Base-by-base conservation (phyloP, 352 stramenopile genomes). In the Globisporangium spiculum region DNA sequence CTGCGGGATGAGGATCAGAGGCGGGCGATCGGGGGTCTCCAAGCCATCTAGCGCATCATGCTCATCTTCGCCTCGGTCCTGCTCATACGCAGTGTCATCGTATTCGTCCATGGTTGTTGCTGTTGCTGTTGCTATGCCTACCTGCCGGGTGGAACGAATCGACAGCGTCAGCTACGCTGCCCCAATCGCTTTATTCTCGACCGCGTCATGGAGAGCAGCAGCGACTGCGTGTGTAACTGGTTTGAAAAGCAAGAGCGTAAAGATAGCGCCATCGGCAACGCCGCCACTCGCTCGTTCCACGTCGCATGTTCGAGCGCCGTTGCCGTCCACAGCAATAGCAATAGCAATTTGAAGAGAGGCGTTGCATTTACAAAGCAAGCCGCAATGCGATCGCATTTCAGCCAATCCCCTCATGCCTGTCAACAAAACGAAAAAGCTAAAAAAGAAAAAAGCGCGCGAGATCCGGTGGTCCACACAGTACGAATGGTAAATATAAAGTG, bases 1-100 rank as follows among this genome's bases (percentile, higher is more conserved):
- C 27, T 41, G 7, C 2, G 66, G 66, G 53, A 71, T 66, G 24
- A 57, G 20, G 26, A 71, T 71, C 34, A 58, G 34, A 4, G 65
- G 65, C 4, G 48, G 65, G 4, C 48, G 26, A 24, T 69, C 55
- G 6, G 27, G 30, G 55, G 30, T 61, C 3, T 24, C 30, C 7
- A 20, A 22, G 8, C 27, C 18, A 58, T 32, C 38, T 1, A 14
- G 6, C 26, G 24, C 26, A 4, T 41, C 26, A 16, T 52, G 57
- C 8, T 58, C 27, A 18, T 46, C 41, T 12, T 65, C 16, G 6
- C 46, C 9, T 14, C 55, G 9, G 4, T 44, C 22, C 6, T 36
- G 9, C 14, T 59, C 14, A n/a, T 20, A 16, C 53, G 8, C 24
- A 34, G 24, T 6, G 24, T 41, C 53, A n/a, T 59, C 53, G 53